Evolutionary conservation across 306 rosid species (phyloP), one percentile per base, ranked within the genome.

Genomic region (Lagenaria siceraria): DNA sequence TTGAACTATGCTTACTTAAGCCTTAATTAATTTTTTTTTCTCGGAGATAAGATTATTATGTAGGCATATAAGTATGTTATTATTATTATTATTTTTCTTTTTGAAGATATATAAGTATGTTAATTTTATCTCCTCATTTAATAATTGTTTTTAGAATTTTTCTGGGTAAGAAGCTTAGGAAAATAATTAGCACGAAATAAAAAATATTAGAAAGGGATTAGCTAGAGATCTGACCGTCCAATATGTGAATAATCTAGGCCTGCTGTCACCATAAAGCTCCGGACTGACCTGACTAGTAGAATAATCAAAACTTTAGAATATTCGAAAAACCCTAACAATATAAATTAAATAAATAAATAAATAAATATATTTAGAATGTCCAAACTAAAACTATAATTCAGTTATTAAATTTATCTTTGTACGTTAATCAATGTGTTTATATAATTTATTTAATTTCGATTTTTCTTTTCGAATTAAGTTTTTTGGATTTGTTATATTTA

Each of bases 221-320:
- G n/a, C n/a, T n/a, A n/a, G 80, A 80, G 73, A 82, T 77, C 96
- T 83, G 3, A 95, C 97, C 97, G 99, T 95, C 99, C 99, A 95
- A 24, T 95, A 95, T 27, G 97, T 95, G 86, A 95, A 95, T 79
- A 95, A 84, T 90, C 99, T 84, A 1, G 99, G 99, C 8, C 93
- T 86, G 92, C 80, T 90, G 97, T 95, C 99, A 84, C 97, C 97
- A 85, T 95, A 95, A 75, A 95, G 97, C 97, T 90, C 97, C 96
- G 99, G 99, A 95, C 99, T 95, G 91, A 90, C 99, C 99, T 95
- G 97, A 90, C 97, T 95, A 90, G 97, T 92, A 82, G 82, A 92
- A 95, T 42, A 80, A 90, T 90, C 87, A 86, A 88, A 87, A 82
- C 92, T 84, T 94, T 77, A 89, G 83, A 75, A 82, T 11, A 81